phyloP scores from a whole-genome alignment of 2,329 filamentous ascomycete species.

The Fusarium nematophilum region DNA sequence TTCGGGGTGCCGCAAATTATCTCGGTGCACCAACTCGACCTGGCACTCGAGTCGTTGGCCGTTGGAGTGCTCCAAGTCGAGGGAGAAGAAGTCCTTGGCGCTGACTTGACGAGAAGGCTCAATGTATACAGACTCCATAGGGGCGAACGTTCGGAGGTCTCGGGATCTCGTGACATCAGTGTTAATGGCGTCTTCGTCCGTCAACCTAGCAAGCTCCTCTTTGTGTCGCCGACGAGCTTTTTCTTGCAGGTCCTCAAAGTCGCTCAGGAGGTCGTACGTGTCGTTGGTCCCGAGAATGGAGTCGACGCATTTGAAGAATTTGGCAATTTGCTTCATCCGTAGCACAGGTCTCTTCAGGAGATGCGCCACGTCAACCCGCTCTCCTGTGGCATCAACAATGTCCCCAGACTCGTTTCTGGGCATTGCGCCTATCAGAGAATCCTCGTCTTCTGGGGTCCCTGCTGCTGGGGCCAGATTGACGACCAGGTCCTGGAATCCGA shows the following conservation, averaged over 20 bases:
- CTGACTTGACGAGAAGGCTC: slow-evolving; percentile 84
- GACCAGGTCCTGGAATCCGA: slow-evolving; percentile 94
- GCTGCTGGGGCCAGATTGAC: slow-evolving; percentile 86
- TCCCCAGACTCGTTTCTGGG: slow-evolving; percentile 74
- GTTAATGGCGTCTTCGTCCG: slow-evolving; percentile 86
- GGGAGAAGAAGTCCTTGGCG: slow-evolving; percentile 89
- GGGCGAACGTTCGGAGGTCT: slow-evolving; percentile 80
- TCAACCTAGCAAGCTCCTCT: slow-evolving; percentile 76
- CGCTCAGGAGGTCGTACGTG: slow-evolving; percentile 53
- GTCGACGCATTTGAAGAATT: slow-evolving; percentile 79
- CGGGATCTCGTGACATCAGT: slow-evolving; percentile 85
- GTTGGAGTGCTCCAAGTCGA: slow-evolving; percentile 87
- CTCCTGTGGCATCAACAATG: slow-evolving; percentile 78
- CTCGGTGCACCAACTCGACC: slow-evolving; percentile 86
- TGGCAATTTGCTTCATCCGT: slow-evolving; percentile 86
- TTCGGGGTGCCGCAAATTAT: slow-evolving; percentile 75
- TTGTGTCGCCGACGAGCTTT: slow-evolving; percentile 75
- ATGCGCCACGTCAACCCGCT: slow-evolving; percentile 93
- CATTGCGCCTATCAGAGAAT: slow-evolving; percentile 68
- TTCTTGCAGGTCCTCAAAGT: slow-evolving; percentile 78
- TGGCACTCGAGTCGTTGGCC: slow-evolving; percentile 91
- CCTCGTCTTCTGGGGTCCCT: slow-evolving; percentile 64
- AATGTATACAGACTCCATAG: slow-evolving; percentile 76
- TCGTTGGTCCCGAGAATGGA: slow-evolving; percentile 63
- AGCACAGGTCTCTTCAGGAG: slow-evolving; percentile 90